Percentiles rank a stretch among this genome's conserved stretches.
Evolutionary conservation across 1,139 yeast genomes (phyloP).

Genomic region (Tardiomyces depauwii): DNA sequence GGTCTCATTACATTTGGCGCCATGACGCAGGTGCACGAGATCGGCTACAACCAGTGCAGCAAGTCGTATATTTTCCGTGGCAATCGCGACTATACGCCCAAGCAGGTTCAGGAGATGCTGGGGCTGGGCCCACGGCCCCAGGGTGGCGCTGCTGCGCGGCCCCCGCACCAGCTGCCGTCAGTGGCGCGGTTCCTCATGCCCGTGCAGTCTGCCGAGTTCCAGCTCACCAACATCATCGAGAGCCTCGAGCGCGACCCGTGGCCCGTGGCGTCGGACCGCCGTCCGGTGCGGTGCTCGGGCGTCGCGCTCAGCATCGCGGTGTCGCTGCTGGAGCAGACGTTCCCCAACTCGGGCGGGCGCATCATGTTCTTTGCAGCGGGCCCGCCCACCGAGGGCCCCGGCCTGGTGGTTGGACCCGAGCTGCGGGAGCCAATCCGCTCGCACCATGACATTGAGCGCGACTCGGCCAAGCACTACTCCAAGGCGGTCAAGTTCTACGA

Average conservation of each 20-base stretch:
- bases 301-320: constrained; percentile 84
- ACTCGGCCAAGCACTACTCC: constrained; percentile 82
- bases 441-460: constrained; percentile 88
- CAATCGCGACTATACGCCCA: constrained; percentile 72
- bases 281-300: constrained; percentile 91
- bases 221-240: constrained; percentile 71
- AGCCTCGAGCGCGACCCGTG: constrained; percentile 78
- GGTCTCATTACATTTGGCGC: constrained; percentile 93
- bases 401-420: constrained; percentile 84
- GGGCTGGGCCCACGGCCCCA: constrained; percentile 35
- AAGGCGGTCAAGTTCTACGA: constrained; percentile 86
- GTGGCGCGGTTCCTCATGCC: constrained; percentile 77
- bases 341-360: constrained; percentile 83
- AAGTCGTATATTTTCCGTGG: constrained; percentile 89
- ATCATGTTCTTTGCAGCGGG: constrained; percentile 89
- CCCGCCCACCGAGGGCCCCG: constrained; percentile 92
- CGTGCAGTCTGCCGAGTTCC: constrained; percentile 77
- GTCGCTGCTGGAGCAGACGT: constrained; percentile 72
- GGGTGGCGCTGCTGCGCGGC: constrained; percentile 22
- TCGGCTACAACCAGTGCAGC: constrained; percentile 66
- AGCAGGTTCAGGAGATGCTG: constrained; percentile 67
- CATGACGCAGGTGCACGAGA: constrained; percentile 88
- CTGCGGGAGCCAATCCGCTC: constrained; percentile 95
- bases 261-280: constrained; percentile 79
- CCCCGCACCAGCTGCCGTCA: constrained; percentile 24